Base-by-base conservation (phyloP, 441 rosid genomes). In the Cnidoscolus chayamansa region DNA sequence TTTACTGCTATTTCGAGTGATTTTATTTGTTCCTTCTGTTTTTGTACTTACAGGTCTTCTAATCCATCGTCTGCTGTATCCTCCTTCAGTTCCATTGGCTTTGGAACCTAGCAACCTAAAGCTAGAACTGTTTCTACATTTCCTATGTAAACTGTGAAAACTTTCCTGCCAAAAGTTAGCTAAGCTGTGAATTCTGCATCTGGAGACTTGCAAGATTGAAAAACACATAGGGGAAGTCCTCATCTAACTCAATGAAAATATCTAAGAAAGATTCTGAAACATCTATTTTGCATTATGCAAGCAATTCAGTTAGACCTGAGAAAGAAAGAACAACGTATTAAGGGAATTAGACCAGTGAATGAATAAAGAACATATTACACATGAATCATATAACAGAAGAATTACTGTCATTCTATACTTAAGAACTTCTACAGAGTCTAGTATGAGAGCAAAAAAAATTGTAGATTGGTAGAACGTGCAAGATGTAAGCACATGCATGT, bases 161-260 rank as follows among this genome's bases (percentile, higher is more conserved):
- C 81, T 79, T 81, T 81, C 84, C 56, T 65, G 74, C 78, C 82
- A 86, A 64, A 84, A 81, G 67, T 72, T 77, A 63, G 84, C 86
- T n/a, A 94, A 78, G 75, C 77, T 70, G 66, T 80, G 84, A 75
- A 82, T 65, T 75, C 89, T 79, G 35, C 74, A 79, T 84, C 85
- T 89, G 57, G 94, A 88, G 66, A 83, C 76, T 81, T 87, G 91
- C 67, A 86, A 83, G 72, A 90, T 74, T 67, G 97, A 84, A 82
- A 85, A 77, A 77, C 89, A 87, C 88, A 89, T 86, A 8, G 78
- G 71, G 68, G 71, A 75, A 25, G 81, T 77, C 74, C 79, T 79
- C 85, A 88, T 87, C 79, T 71, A 79, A 73, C 75, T 69, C 72
- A 37, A 62, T 35, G 59, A 60, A 76, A 65, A 73, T 20, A 76